Conservation (phyloP, 345 rosid genomes). For the Ailanthus altissimus region DNA sequence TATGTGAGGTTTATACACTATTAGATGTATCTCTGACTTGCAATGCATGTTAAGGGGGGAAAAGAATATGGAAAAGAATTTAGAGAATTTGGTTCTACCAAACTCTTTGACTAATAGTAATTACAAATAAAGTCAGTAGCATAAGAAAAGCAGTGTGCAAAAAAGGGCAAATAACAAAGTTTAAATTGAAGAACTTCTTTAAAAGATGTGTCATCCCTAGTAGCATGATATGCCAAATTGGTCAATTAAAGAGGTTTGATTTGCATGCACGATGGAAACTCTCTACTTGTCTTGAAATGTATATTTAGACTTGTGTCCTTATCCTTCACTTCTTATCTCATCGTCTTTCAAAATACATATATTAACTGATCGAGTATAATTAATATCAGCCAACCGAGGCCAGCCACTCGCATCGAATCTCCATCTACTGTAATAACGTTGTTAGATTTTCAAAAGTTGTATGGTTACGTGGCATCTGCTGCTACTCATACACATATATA, state of each 20-base stretch:
- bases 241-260: background rate
- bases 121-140: background rate
- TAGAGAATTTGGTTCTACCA: background rate
- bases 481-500: background rate
- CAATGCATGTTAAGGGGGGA: no score
- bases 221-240: conserved; percentile 10
- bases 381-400: background rate
- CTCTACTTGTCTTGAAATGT: background rate
- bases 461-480: conserved; percentile 1
- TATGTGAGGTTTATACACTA: no score
- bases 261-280: conserved; percentile 9
- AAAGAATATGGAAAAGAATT: background rate
- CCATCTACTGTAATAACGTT: background rate
- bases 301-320: conserved; percentile 1
- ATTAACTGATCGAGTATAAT: no score
- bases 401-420: conserved; percentile 9
- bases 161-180: conserved; percentile 19
- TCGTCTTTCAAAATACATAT: no score
- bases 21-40: no score
- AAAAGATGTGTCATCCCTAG: conserved; percentile 1
- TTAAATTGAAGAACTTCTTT: background rate
- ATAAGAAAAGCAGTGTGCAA: conserved; percentile 9
- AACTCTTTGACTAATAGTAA: background rate
- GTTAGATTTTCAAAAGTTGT: background rate
- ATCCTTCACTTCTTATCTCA: background rate